phyloP scores from a whole-genome alignment of 192 early-diverging fungal genomes.

The Helicostylum pulchrum region DNA sequence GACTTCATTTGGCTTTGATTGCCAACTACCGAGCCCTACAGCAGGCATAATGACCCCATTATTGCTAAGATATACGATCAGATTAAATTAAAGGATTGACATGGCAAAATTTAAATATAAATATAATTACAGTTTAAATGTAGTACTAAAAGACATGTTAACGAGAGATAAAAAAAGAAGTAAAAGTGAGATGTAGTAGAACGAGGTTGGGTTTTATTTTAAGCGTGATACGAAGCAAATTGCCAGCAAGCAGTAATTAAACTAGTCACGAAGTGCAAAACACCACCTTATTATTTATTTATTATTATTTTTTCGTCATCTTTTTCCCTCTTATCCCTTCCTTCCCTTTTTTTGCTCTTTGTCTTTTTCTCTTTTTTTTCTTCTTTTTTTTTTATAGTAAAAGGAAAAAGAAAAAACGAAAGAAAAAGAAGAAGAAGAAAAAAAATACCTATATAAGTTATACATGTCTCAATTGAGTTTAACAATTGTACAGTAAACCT shows the following conservation, averaged over 20 bases:
- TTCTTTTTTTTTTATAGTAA: neutral
- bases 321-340: neutral
- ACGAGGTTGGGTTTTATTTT: too few relatives aligned
- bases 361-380: neutral
- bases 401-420: neutral
- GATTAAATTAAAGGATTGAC: neutral
- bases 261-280: too few relatives aligned
- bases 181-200: too few relatives aligned
- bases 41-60: constrained; percentile 61
- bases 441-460: neutral
- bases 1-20: constrained; percentile 49
- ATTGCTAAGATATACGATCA: constrained; percentile 27
- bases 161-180: too few relatives aligned
- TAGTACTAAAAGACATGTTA: too few relatives aligned
- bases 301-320: neutral
- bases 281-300: too few relatives aligned
- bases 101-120: too few relatives aligned
- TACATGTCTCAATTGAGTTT: neutral
- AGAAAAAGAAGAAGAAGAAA: neutral
- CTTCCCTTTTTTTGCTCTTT: neutral
- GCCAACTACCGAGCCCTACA: constrained; percentile 54
- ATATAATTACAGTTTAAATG: too few relatives aligned
- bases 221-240: too few relatives aligned
- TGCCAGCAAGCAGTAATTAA: too few relatives aligned
- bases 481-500: too few relatives aligned